Percentiles rank a stretch among this genome's conserved stretches.
phyloP scores from a whole-genome alignment of 257 asterid species.

The Euphrasia confusa region DNA sequence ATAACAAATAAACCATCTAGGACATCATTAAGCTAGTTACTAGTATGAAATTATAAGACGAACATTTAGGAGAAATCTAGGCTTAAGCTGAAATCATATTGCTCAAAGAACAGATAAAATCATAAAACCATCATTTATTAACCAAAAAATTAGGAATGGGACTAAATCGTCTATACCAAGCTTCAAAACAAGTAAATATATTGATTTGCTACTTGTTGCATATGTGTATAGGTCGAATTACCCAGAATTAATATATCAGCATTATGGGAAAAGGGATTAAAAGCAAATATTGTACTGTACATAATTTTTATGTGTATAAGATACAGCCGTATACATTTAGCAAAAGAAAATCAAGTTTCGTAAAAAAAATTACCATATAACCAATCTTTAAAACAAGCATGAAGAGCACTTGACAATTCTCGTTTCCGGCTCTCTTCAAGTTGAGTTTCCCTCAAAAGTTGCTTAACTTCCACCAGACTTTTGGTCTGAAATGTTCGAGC shows the following conservation, averaged over 20 bases:
- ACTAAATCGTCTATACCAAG: no score
- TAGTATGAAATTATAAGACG: not conserved
- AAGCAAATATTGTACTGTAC: not conserved
- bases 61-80: not conserved
- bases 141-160: no score
- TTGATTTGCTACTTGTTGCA: not conserved
- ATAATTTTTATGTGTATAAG: not conserved
- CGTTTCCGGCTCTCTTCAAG: slow-evolving; percentile 87
- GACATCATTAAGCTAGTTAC: not conserved
- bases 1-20: not conserved
- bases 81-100: not conserved
- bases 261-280: not conserved
- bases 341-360: not conserved
- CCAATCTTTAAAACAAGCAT: slow-evolving; percentile 89
- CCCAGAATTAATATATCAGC: not conserved
- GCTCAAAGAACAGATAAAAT: not conserved
- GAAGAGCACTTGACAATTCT: slow-evolving; percentile 79
- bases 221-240: not conserved
- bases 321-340: not conserved
- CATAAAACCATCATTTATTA: not conserved
- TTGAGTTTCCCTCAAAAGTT: slow-evolving; percentile 64
- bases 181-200: not conserved
- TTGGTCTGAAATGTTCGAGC: slow-evolving; percentile 46
- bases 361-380: slow-evolving; percentile 59
- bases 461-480: slow-evolving; percentile 68